Conservation (phyloP, 352 stramenopile species). For the Nothophytophthora sp. region DNA sequence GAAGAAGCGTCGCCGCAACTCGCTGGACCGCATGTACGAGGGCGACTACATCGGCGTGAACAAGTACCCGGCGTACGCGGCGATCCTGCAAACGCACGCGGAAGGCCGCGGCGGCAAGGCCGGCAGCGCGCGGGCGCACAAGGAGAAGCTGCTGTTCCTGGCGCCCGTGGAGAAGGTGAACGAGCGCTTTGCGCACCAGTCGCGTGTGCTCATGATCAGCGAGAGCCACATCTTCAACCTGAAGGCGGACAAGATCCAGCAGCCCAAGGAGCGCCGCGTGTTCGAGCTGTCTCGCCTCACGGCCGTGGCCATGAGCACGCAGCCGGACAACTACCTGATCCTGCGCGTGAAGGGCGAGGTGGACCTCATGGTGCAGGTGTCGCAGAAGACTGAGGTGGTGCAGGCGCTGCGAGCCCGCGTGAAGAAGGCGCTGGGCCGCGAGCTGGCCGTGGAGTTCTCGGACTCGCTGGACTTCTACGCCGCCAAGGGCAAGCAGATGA, state of each 20-base stretch:
- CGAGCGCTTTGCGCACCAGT: conserved; percentile 80
- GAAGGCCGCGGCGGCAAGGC: conserved; percentile 26
- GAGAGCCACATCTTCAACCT: conserved; percentile 83
- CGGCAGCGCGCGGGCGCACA: conserved; percentile 18
- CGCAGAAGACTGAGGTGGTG: conserved; percentile 85
- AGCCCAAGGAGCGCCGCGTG: conserved; percentile 78
- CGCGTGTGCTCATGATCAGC: conserved; percentile 73
- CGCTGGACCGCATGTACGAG: conserved; percentile 71
- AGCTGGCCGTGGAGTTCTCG: conserved; percentile 66
- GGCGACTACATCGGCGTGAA: conserved; percentile 82
- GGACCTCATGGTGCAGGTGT: conserved; percentile 65
- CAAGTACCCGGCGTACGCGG: conserved; percentile 62
- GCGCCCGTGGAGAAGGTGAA: conserved; percentile 81
- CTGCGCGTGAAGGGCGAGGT: conserved; percentile 76
- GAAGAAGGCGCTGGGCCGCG: conserved; percentile 51
- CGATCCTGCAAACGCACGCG: conserved; percentile 60
- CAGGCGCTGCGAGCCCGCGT: conserved; percentile 69
- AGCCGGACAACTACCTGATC: conserved; percentile 83
- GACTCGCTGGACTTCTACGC: conserved; percentile 73
- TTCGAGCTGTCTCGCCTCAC: conserved; percentile 64
- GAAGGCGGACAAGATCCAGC: conserved; percentile 83
- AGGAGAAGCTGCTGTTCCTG: conserved; percentile 73
- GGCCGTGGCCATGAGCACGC: conserved; percentile 69
- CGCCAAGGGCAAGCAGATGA: conserved; percentile 64
- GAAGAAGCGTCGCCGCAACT: conserved; percentile 85